These are phyloP conservation scores for Flaveria ramosissima DNA, from an alignment of 129 eudicot genomes.

Conservation along the genomic window DNA sequence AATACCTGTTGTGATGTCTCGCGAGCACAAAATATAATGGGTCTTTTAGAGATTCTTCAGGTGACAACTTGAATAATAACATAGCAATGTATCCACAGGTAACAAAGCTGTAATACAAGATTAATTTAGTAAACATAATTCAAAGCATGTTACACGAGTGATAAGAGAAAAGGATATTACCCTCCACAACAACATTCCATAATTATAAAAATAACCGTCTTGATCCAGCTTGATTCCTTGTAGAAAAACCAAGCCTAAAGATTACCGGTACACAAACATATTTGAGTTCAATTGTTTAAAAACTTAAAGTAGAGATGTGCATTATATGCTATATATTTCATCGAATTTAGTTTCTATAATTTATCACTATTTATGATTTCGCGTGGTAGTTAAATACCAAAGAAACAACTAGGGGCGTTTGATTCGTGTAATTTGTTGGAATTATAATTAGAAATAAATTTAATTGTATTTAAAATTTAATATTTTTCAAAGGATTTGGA, in stretches of 20 bases:
- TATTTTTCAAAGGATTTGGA: too few relatives aligned
- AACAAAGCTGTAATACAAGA: background rate
- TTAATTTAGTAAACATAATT: too few relatives aligned
- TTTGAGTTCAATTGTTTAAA: background rate
- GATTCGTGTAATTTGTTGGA: too few relatives aligned
- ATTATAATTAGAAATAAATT: too few relatives aligned
- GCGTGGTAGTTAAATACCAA: too few relatives aligned
- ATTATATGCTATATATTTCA: too few relatives aligned
- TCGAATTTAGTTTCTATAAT: too few relatives aligned
- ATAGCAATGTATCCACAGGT: slow-evolving; percentile 15
- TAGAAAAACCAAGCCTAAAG: slow-evolving; percentile 27
- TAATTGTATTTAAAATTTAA: too few relatives aligned
- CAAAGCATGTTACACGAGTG: too few relatives aligned
- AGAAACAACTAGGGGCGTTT: too few relatives aligned
- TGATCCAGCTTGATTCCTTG: slow-evolving; percentile 25
- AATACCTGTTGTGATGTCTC: background rate
- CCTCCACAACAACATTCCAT: background rate
- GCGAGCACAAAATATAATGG: background rate
- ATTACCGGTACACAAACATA: background rate
- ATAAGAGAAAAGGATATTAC: background rate
- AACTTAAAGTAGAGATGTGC: too few relatives aligned
- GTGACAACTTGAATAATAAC: slow-evolving; percentile 20
- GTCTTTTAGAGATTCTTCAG: slow-evolving; percentile 7
- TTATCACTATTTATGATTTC: too few relatives aligned
- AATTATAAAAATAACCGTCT: background rate